These are phyloP conservation scores for Biscogniauxia marginata DNA, from an alignment of 2,329 filamentous ascomycete genomes.

Conservation along the genomic window DNA sequence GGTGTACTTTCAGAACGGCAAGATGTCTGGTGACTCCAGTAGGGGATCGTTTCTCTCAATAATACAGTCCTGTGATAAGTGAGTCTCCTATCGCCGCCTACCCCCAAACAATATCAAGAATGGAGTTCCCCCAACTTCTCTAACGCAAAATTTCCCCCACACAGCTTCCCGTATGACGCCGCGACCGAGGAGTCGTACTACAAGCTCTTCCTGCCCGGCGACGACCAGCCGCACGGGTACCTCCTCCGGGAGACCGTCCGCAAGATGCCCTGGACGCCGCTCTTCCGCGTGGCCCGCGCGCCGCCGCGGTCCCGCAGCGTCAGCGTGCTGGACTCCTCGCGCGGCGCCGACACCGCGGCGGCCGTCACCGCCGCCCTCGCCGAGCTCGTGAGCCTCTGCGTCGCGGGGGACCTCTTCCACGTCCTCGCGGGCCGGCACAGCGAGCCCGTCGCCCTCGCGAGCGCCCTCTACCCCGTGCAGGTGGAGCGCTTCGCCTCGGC, in stretches of 20 bases:
- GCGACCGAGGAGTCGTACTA: conserved; percentile 37
- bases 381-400: conserved; percentile 30
- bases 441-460: conserved; percentile 36
- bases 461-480: conserved; percentile 21
- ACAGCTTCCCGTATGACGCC: conserved; percentile 47
- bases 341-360: conserved; percentile 24
- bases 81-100: neutral
- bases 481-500: conserved; percentile 48
- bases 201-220: conserved; percentile 43
- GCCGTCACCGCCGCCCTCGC: conserved; percentile 32
- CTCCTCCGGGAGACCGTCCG: conserved; percentile 45
- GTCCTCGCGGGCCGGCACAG: conserved; percentile 31
- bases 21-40: conserved; percentile 10
- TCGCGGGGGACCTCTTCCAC: conserved; percentile 31
- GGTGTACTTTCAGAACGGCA: neutral
- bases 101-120: neutral
- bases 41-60: conserved; percentile 19
- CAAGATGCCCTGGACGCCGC: conserved; percentile 44
- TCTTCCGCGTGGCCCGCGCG: conserved; percentile 32
- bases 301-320: conserved; percentile 32
- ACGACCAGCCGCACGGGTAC: conserved; percentile 49
- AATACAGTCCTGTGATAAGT: conserved; percentile 16
- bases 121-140: neutral
- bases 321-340: conserved; percentile 29
- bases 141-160: conserved; percentile 6